Evolutionary conservation across 495 filamentous ascomycete genomes (phyloP), one percentile per base, ranked within the genome.

Genomic region (Penicillium chermesinum): DNA sequence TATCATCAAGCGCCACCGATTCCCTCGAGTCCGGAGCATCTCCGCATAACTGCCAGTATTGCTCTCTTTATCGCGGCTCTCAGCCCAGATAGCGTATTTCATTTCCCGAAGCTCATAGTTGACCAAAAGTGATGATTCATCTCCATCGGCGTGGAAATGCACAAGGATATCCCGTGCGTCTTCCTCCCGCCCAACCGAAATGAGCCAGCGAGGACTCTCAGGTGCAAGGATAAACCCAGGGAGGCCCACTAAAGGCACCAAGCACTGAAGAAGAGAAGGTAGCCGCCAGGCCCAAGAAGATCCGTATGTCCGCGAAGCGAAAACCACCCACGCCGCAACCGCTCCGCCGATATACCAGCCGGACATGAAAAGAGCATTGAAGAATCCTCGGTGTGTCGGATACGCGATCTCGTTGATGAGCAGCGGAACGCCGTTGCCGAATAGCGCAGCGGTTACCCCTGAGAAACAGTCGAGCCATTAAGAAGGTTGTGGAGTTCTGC

Each of bases 11-110:
- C 82, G 73, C 55, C 81, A 80, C 6, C 82, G 74, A 69, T 87
- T 87, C 41, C 85, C 83, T 58, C 74, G 79, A 32, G 83, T 85
- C 46, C 65, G 64, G 69, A 86, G 66, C 71, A 86, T 82, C 50
- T 84, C 81, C n/a, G 55, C 9, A 57, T 65, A 75, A 36, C 62
- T 58, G 13, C 46, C 54, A 30, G 51, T 52, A 30, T 58, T 59
- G n/a, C 45, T 50, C 19, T 52, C 50, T 44, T 65, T 52, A 39
- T 63, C 53, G n/a, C n/a, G n/a, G n/a, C n/a, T n/a, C 47, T 70
- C 66, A 0, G 46, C 33, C 0, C 35, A 41, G 14, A 71, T 50
- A 0, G 62, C 50, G 7, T 45, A 36, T 1, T 48, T 41, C 21
- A 66, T 69, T 19, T 65, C 59, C 1, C 49, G 25, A 18, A 70